Base-by-base conservation (phyloP, 768 basidiomycete species). In the Sporobolomyces pararoseus region DNA sequence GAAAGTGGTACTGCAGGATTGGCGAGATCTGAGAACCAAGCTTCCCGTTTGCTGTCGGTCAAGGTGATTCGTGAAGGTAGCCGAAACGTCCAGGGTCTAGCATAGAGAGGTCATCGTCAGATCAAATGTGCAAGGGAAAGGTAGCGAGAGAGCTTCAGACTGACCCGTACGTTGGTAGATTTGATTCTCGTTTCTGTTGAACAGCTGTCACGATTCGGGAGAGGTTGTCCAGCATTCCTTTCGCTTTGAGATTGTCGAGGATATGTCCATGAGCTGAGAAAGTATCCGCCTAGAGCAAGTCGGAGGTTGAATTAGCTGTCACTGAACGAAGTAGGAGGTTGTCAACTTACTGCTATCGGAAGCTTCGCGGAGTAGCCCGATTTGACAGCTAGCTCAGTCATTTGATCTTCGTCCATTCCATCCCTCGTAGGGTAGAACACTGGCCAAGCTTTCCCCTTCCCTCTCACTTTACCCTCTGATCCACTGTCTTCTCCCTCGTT, bases 1-100 rank as follows among this genome's bases (percentile, higher is more conserved):
- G 68, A 66, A 1, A 78, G 71, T 6, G 77, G 77, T 13, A 78
- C 67, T 17, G 66, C 32, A 2, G 75, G 74, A 44, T 76, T 74
- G 42, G 76, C 75, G 54, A 78, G 76, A 62, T 78, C 77, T 21
- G 67, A 59, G 39, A 77, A 60, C 72, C 75, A 78, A 0, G 76
- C 54, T 50, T 74, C 73, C 14, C 76, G 76, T 57, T 76, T 76
- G 19, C 63, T 55, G 55, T 78, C 77, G 53, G 72, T 72, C 21
- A 75, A 61, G 39, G 73, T 75, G 44, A 75, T 70, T 2, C 76
- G 71, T 0, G 71, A 64, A 0, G 77, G 77, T 0, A 76, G 55
- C 2, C 74, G 74, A 63, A 74, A 76, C 0, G 75, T 68, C 9
- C 72, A 66, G 1, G 76, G 74, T 0, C 77, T 78, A 68, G 10